Base-by-base conservation (phyloP, 805 yeast genomes). In the Ogataea thermomethanolica region DNA sequence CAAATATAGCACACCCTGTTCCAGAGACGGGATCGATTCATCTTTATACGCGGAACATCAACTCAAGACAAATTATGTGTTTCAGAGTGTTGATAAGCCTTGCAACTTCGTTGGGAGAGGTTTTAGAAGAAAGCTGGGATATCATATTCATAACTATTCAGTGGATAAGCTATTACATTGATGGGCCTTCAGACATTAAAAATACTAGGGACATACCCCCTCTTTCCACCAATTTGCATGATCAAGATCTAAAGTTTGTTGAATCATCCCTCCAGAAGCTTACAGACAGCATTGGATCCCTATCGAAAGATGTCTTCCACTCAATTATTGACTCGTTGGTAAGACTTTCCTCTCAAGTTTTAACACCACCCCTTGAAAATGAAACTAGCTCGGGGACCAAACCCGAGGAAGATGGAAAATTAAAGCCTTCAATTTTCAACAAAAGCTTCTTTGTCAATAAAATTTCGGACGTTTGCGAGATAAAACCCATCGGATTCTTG, bases 101-200 rank as follows among this genome's bases (percentile, higher is more conserved):
- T 35, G 89, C 91, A 0, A 73, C 81, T 3, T 84, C 96, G 0
- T 62, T 91, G n/a, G 97, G 96, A 0, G 75, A 90, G 1, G 74
- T 79, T 1, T 67, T 91, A 11, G 74, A 73, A 5, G 57, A 64
- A 3, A 76, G 84, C 24, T 91, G 98, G 98, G 60, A 64, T 9
- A 70, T 70, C 12, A 58, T 82, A 4, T 54, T 81, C 13, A 70
- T 76, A 4, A 74, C 95, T 0, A 67, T 88, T 41, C 95, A 84
- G 59, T 85, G 95, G 95, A 70, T 82, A 35, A 79, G 84, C 41
- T 84, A 79, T 52, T 84, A 67, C 49, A 51, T 83, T n/a, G 70
- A 79, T 54, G 91, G 91, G 0, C 75, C 78, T 9, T 65, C 79
- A 0, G 69, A 66, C 5, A 55, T 62, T 23, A 64, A 17, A 17